Evolutionary conservation across 2,329 filamentous ascomycete species (phyloP), one percentile per base, ranked within the genome.

Genomic region (Xylariaceae sp.): DNA sequence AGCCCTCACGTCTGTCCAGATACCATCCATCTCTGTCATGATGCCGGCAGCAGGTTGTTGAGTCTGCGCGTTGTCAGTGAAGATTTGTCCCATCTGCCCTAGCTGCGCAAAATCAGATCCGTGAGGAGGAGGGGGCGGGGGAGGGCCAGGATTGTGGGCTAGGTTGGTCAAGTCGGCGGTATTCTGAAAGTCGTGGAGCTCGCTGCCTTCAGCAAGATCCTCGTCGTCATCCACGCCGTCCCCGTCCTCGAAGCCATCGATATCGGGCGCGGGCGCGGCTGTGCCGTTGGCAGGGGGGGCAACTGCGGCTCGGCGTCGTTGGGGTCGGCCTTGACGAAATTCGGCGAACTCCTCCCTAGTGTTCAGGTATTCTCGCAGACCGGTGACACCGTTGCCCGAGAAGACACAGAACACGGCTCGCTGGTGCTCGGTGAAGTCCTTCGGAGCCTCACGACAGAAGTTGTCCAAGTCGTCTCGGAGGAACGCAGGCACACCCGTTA

Each of bases 331-430:
- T 22, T 63, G 58, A 12, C 58, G 63, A 39, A 61, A 65, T 42
- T 73, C 71, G 39, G 75, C 72, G 48, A 81, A 83, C 33, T 73
- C 70, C 0, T 71, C 67, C 11, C 75, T 72, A 0, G 69, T 74
- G 59, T 91, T 95, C 38, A 99, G 78, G 66, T 91, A 89, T 28
- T 86, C 80, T 40, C 93, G 87, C 22, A 99, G 82, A 39, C 83
- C 82, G 40, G 77, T 76, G 2, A 99, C 93, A 50, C 92, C 92
- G 22, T 83, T 80, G 6, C 94, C 93, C 1, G 92, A 97, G 70
- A 99, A 99, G 48, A 99, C 94, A 66, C 94, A 99, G 68, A 99
- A 99, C 7, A 97, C 90, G 47, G 93, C 87, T 57, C 94, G 85
- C 69, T 99, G 94, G 66, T 97, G 91, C 43, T 93, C 88, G 16